phyloP scores from a whole-genome alignment of 495 filamentous ascomycete genomes.

The Barbatosphaeria neglecta region DNA sequence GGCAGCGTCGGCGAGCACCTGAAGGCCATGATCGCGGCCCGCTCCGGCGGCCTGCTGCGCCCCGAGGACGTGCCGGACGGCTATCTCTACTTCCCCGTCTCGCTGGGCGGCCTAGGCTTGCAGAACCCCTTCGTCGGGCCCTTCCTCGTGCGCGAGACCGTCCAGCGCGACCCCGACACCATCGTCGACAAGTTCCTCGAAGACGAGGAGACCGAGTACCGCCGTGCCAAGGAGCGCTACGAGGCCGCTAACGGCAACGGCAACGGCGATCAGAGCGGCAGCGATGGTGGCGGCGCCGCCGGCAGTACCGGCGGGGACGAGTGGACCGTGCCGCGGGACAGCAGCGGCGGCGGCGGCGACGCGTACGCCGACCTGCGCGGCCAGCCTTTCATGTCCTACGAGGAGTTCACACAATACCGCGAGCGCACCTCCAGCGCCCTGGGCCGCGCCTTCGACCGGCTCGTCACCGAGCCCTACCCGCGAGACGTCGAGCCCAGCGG shows the following conservation, averaged over 20 bases:
- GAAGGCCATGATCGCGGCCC: slow-evolving; percentile 35
- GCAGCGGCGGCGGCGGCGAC: neutral
- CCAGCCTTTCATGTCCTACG: slow-evolving; percentile 32
- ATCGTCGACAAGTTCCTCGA: slow-evolving; percentile 8
- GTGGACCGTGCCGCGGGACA: neutral
- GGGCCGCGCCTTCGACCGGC: slow-evolving; percentile 3
- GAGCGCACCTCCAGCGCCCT: slow-evolving; percentile 22
- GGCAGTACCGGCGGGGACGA: no score
- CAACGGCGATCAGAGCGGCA: neutral
- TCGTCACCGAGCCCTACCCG: slow-evolving; percentile 4
- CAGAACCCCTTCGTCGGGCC: slow-evolving; percentile 39
- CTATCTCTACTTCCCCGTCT: slow-evolving; percentile 46
- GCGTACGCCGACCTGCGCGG: slow-evolving; percentile 6
- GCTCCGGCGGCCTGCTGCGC: slow-evolving; percentile 31
- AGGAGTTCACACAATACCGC: slow-evolving; percentile 34
- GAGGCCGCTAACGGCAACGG: neutral
- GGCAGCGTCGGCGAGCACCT: slow-evolving; percentile 22
- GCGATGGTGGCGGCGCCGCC: neutral
- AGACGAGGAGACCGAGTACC: slow-evolving; percentile 28
- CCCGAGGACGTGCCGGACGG: slow-evolving; percentile 44
- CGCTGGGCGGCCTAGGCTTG: slow-evolving; percentile 44
- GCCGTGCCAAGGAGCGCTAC: slow-evolving; percentile 5
- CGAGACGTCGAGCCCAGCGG: slow-evolving; percentile 1
- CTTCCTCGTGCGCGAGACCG: slow-evolving; percentile 5
- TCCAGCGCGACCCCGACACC: slow-evolving; percentile 3